Conservation (phyloP, 1,284 basidiomycete species). For the Trichosporon coremiiforme region DNA sequence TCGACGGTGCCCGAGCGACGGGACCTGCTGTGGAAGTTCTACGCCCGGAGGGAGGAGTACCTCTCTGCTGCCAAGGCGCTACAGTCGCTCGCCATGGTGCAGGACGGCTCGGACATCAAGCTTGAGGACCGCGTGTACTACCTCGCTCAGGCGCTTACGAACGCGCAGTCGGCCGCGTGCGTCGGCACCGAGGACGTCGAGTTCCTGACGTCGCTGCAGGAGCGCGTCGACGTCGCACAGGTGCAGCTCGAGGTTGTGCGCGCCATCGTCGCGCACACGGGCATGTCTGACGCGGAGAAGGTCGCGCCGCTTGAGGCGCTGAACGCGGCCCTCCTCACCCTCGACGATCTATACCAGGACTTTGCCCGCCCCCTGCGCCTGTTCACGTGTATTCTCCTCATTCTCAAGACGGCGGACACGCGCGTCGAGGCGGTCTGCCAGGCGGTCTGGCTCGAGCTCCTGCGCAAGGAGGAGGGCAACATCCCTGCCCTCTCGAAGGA, state of each 20-base stretch:
- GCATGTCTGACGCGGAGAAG: conserved; percentile 59
- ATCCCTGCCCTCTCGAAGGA: conserved; percentile 8
- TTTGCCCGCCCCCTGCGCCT: conserved; percentile 88
- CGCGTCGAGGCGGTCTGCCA: conserved; percentile 77
- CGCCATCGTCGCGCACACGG: conserved; percentile 54
- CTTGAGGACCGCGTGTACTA: conserved; percentile 79
- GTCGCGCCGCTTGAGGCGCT: conserved; percentile 66
- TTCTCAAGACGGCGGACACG: conserved; percentile 91
- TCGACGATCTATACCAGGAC: conserved; percentile 73
- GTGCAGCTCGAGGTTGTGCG: conserved; percentile 81
- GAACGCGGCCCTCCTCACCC: conserved; percentile 57
- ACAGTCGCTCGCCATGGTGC: conserved; percentile 69
- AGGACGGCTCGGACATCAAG: conserved; percentile 37
- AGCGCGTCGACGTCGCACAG: conserved; percentile 94
- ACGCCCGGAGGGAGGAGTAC: conserved; percentile 85
- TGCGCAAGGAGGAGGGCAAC: conserved; percentile 65
- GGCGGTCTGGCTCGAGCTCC: conserved; percentile 85
- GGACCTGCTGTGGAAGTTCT: conserved; percentile 95
- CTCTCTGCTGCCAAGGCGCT: conserved; percentile 85
- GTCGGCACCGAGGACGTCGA: conserved; percentile 75
- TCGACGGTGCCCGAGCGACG: conserved; percentile 64
- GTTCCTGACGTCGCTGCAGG: conserved; percentile 89
- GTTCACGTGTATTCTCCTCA: conserved; percentile 80
- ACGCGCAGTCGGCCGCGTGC: conserved; percentile 89
- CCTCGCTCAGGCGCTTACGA: conserved; percentile 88